Base-by-base conservation (phyloP, 164 flowering plant species). In the Umbellularia californica region DNA sequence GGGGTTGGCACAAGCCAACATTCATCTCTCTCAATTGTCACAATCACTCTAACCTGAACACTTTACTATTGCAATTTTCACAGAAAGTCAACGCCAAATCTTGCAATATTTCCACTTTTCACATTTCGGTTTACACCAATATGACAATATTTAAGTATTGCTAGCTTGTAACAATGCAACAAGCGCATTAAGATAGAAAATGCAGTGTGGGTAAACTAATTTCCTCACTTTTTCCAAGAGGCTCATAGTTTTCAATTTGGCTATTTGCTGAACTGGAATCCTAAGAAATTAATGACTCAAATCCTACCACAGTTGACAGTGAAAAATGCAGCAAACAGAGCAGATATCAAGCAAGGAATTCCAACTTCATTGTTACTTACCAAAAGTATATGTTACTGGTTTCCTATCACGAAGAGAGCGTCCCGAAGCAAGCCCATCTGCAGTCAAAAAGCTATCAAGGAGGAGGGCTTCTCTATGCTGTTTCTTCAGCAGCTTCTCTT, bases 391-490 rank as follows among this genome's bases (percentile, higher is more conserved):
- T 51, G 98, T 90, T 47, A 96, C 98, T 75, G 93, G 97, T 77
- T 96, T 96, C 79, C 99, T 87, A 81, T 90, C 97, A 75, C 99
- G 99, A 76, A 96, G 98, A 15, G 97, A 88, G 58, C 99, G 97
- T 50, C 99, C 99, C 69, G 91, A 79, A 71, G 78, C 88, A 84
- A 96, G 82, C 55, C 93, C 99, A 84, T 96, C 98, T 51, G 90
- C 72, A 76, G 19, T 78, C 78, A 90, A 28, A 77, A 79, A 90
- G 84, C 78, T 90, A 82, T 96, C 97, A 74, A 96, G 94, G 73
- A 96, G 94, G 58, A 93, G 86, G 75, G 99, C 97, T 76, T 96
- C 86, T 78, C 99, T 90, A 64, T 96, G 98, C 76, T 96, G 99
- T 77, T 96, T 96, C 75, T 94, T 96, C 76, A 96, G 83, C 84